phyloP scores from a whole-genome alignment of 2,329 filamentous ascomycete species.

The Coleophoma cylindrospora region DNA sequence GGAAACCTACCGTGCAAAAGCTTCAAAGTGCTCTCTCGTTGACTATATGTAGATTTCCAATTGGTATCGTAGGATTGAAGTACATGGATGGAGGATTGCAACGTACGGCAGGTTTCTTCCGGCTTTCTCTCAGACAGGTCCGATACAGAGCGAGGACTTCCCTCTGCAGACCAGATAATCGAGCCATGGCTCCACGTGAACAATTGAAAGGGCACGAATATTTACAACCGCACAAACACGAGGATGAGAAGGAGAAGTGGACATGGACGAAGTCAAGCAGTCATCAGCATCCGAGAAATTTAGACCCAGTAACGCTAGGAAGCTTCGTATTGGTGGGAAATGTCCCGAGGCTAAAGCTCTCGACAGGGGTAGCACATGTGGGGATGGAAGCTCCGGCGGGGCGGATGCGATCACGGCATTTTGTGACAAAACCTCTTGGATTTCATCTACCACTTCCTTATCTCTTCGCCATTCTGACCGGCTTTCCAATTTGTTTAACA shows the following conservation, averaged over 20 bases:
- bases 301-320: neutral
- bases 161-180: conserved; percentile 81
- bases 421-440: neutral
- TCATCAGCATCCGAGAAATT: neutral
- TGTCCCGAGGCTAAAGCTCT: neutral
- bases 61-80: conserved; percentile 11
- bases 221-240: neutral
- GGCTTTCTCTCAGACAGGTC: conserved; percentile 74
- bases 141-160: conserved; percentile 86
- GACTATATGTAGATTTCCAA: conserved; percentile 31
- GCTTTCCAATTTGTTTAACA: too few relatives aligned
- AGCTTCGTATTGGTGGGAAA: conserved; percentile 1
- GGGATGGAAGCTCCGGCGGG: neutral
- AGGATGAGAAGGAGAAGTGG: too few relatives aligned
- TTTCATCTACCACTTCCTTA: too few relatives aligned
- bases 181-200: conserved; percentile 26
- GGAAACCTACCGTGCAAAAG: conserved; percentile 53
- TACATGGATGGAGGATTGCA: conserved; percentile 4
- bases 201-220: too few relatives aligned
- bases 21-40: conserved; percentile 55
- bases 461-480: too few relatives aligned
- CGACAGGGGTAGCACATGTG: neutral
- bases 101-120: conserved; percentile 65
- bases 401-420: conserved; percentile 1
- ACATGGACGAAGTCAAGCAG: neutral